Conservation (phyloP, 2,329 filamentous ascomycete genomes). For the Pleomassaria siparia region DNA sequence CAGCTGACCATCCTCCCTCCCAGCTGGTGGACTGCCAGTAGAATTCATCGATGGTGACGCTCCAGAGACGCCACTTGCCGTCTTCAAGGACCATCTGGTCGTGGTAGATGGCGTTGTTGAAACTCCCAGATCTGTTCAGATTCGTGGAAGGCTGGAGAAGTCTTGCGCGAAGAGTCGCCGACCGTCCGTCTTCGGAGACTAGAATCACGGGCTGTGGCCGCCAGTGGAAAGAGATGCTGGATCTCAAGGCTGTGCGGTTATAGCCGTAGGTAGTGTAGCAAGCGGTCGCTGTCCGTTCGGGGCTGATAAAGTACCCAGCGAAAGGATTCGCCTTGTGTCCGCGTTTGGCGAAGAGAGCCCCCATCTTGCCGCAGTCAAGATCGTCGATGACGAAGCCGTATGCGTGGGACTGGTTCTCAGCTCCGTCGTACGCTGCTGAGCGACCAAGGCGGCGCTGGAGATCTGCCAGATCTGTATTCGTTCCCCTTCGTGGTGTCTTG, state of each 20-base stretch:
- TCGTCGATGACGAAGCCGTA: slow-evolving; percentile 28
- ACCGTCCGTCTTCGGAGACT: slow-evolving; percentile 28
- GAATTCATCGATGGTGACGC: slow-evolving; percentile 30
- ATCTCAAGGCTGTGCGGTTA: slow-evolving; percentile 20
- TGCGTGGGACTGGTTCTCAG: slow-evolving; percentile 24
- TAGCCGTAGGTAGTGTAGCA: slow-evolving; percentile 23
- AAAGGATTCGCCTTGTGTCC: slow-evolving; percentile 28
- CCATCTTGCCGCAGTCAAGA: slow-evolving; percentile 20
- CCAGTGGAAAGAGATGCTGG: slow-evolving; percentile 29
- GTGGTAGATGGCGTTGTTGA: slow-evolving; percentile 30
- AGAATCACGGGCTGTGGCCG: slow-evolving; percentile 27
- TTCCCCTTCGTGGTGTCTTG: slow-evolving; percentile 1
- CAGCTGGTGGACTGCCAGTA: slow-evolving; percentile 28
- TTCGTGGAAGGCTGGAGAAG: slow-evolving; percentile 28
- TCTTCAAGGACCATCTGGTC: slow-evolving; percentile 29
- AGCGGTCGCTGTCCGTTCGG: slow-evolving; percentile 20
- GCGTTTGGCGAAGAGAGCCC: slow-evolving; percentile 20
- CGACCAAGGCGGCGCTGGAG: slow-evolving; percentile 20
- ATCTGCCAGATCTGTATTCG: slow-evolving; percentile 10
- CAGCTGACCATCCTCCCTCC: slow-evolving; percentile 26
- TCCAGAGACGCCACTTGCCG: slow-evolving; percentile 28
- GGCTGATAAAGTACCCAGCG: slow-evolving; percentile 25
- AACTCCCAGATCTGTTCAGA: slow-evolving; percentile 17
- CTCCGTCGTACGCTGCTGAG: slow-evolving; percentile 23
- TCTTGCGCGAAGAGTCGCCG: slow-evolving; percentile 21